A percentile compares a stretch with the other conserved stretches of the same genome.
Conservation (phyloP, 805 yeast genomes). For the Torulaspora quercuum region DNA sequence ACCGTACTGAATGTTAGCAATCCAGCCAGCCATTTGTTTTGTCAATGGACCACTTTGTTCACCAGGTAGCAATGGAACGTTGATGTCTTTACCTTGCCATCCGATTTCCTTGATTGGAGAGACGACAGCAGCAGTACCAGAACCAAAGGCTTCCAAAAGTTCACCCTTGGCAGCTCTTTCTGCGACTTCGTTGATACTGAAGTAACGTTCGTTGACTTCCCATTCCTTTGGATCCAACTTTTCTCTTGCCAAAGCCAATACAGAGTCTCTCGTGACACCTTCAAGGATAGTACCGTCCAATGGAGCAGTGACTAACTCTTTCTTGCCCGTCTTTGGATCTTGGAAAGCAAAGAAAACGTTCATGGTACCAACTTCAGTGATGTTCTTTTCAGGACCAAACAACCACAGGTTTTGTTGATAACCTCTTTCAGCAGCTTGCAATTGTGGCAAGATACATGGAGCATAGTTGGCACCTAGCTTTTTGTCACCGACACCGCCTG, state of each 20-base stretch:
- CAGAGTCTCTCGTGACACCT: conserved; percentile 94
- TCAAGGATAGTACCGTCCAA: conserved; percentile 95
- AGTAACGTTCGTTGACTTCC: conserved; percentile 79
- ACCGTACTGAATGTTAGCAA: conserved; percentile 88
- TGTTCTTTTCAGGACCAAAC: conserved; percentile 80
- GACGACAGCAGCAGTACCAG: conserved; percentile 97
- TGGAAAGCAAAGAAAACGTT: conserved; percentile 86
- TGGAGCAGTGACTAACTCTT: conserved; percentile 93
- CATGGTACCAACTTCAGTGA: conserved; percentile 98
- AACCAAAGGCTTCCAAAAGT: conserved; percentile 90
- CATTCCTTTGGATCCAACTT: conserved; percentile 74
- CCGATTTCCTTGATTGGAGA: conserved; percentile 89
- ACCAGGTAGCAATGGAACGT: conserved; percentile 77
- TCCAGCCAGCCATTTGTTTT: conserved; percentile 76
- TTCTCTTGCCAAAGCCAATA: conserved; percentile 71
- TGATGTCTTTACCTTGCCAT: conserved; percentile 66
- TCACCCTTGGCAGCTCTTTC: conserved; percentile 77
- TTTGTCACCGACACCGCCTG: conserved; percentile 96
- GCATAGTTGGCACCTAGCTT: conserved; percentile 98
- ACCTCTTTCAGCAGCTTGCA: conserved; percentile 85
- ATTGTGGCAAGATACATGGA: conserved; percentile 88
- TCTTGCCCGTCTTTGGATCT: conserved; percentile 70
- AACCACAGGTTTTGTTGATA: conserved; percentile 96
- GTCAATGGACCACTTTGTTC: conserved; percentile 79
- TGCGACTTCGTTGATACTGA: conserved; percentile 73